Conservation (phyloP, 2,329 filamentous ascomycete species). For the Apiospora pterosperma region DNA sequence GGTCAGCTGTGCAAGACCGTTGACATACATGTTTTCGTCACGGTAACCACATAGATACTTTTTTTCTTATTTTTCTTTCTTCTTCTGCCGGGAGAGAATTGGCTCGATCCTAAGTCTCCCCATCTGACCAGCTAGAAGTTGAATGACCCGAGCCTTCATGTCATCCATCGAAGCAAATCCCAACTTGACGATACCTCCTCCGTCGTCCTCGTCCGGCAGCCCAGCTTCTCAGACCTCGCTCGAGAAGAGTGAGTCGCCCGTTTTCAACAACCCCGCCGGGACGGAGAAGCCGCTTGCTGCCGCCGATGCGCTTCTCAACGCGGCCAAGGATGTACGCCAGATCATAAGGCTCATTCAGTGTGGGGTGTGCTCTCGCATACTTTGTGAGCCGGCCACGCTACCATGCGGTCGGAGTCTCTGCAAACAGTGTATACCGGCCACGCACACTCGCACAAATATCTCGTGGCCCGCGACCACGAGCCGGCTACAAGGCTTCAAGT, state of each 20-base stretch:
- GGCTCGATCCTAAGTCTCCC: background rate
- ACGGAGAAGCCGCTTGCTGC: conserved; percentile 16
- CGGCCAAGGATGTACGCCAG: conserved; percentile 54
- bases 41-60: background rate
- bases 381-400: conserved; percentile 68
- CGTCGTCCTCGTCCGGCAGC: conserved; percentile 16
- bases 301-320: conserved; percentile 34
- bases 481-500: conserved; percentile 68
- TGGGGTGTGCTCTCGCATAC: conserved; percentile 64
- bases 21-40: background rate
- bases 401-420: conserved; percentile 82
- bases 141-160: conserved; percentile 18
- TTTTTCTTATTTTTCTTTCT: background rate
- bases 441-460: conserved; percentile 64
- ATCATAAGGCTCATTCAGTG: conserved; percentile 78
- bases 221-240: conserved; percentile 12
- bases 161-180: conserved; percentile 21
- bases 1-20: background rate
- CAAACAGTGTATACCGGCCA: conserved; percentile 66
- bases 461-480: conserved; percentile 71
- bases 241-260: conserved; percentile 14
- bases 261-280: conserved; percentile 13
- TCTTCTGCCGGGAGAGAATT: background rate
- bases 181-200: conserved; percentile 15
- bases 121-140: background rate